These are phyloP conservation scores for Bisporella sp. DNA, from an alignment of 2,329 filamentous ascomycete species.

Conservation along the genomic window DNA sequence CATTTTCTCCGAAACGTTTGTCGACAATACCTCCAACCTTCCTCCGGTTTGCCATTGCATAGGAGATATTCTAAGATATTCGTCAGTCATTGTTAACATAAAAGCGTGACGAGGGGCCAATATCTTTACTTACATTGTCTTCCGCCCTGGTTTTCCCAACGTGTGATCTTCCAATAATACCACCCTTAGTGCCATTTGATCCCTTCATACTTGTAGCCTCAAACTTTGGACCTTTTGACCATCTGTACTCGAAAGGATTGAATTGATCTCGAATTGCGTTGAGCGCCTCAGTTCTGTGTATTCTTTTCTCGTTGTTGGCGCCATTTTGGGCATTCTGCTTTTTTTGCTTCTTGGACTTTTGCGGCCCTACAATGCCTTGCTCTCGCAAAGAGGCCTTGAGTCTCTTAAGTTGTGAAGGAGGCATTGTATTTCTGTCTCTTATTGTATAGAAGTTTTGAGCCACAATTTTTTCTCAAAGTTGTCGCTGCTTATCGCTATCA, in stretches of 20 bases:
- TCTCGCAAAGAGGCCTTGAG: constrained; percentile 86
- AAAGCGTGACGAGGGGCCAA: no score
- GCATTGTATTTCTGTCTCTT: constrained; percentile 49
- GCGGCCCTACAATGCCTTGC: constrained; percentile 82
- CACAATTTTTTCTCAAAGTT: no score
- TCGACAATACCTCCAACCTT: constrained; percentile 91
- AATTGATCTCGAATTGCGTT: constrained; percentile 88
- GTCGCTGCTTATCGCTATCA: no score
- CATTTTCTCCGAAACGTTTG: constrained; percentile 90
- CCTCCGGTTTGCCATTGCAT: constrained; percentile 80
- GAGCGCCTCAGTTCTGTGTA: constrained; percentile 70
- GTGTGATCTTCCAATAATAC: constrained; percentile 61
- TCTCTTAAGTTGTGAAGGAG: constrained; percentile 92
- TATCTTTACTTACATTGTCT: background rate
- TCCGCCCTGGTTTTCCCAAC: background rate
- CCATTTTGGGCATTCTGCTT: constrained; percentile 64
- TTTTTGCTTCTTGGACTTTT: constrained; percentile 93
- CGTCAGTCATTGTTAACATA: no score
- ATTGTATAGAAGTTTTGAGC: no score
- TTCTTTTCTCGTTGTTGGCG: constrained; percentile 62
- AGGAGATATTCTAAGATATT: constrained; percentile 1
- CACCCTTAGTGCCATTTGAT: constrained; percentile 45
- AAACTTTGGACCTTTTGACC: constrained; percentile 75
- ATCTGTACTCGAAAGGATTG: constrained; percentile 95
- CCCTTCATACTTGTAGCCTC: constrained; percentile 65